Base-by-base conservation (phyloP, 164 flowering plant species). In the Warburgia ugandensis region DNA sequence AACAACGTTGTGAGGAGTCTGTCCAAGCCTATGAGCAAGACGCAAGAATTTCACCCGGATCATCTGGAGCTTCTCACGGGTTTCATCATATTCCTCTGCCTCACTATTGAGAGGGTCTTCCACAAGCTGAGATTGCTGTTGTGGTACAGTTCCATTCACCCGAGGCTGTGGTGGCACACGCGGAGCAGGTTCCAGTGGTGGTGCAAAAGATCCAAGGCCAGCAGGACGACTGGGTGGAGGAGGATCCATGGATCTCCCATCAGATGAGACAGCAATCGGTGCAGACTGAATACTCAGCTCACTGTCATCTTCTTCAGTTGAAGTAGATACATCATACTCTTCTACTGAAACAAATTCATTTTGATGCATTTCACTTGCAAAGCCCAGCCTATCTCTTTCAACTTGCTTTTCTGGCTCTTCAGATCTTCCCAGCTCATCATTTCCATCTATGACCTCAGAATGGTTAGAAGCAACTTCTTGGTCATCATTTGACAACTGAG, bases 1-100 rank as follows among this genome's bases (percentile, higher is more conserved):
- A 31, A 92, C 99, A 65, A 81, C 89, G 73, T 92, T 92, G 60
- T 92, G 99, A 14, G 99, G 97, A 51, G 99, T 92, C 70, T 92
- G 99, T 23, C 99, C 99, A 55, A 88, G 97, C 63, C 99, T 75
- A 67, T 77, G 83, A n/a, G 99, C 96, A 59, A 92, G 94, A 22
- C 99, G 77, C 67, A 92, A 65, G 62, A 92, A 92, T 52, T 92
- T 92, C 55, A 92, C 97, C 45, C 99, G 79, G 45, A 92, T 88
- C 87, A 82, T 86, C 70, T 92, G 97, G 45, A 92, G 95, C 60
- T 86, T 80, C 60, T 92, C 97, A 21, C 99, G 85, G 41, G 95
- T 88, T 70, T 88, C 99, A 55, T 84, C 95, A 66, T 61, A 63
- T 67, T 86, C 99, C 67, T 84, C 97, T 61, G 77, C 55, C 47